Conservation (phyloP, 192 early-diverging fungal genomes). For the Coemansia sp. region DNA sequence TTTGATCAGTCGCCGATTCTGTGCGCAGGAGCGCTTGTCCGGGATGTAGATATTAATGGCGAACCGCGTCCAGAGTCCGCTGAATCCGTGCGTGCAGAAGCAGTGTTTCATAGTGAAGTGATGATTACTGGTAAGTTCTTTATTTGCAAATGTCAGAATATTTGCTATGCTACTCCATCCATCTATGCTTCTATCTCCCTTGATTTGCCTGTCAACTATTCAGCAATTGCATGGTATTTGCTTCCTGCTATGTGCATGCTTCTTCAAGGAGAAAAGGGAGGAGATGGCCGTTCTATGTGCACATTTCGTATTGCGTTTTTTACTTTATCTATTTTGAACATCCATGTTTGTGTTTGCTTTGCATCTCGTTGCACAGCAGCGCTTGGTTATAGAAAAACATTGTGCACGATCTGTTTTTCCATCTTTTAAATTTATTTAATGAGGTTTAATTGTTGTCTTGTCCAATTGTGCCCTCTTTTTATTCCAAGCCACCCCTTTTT, state of each 20-base stretch:
- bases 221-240: too few relatives aligned
- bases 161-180: too few relatives aligned
- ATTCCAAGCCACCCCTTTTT: background rate
- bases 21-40: slow-evolving; percentile 26
- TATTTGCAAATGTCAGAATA: too few relatives aligned
- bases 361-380: background rate
- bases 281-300: too few relatives aligned
- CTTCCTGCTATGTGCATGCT: too few relatives aligned
- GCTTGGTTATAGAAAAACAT: background rate
- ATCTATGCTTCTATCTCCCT: too few relatives aligned
- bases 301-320: too few relatives aligned
- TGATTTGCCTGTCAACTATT: too few relatives aligned
- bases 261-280: too few relatives aligned
- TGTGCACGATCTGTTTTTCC: background rate
- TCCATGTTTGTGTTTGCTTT: background rate
- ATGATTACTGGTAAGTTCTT: background rate
- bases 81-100: background rate
- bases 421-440: background rate
- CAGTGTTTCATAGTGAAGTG: background rate
- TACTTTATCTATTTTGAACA: too few relatives aligned
- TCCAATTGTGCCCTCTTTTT: background rate
- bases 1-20: slow-evolving; percentile 49
- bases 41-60: background rate
- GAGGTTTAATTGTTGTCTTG: background rate
- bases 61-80: background rate